These are phyloP conservation scores for Mycena floridula DNA, from an alignment of 768 basidiomycete genomes.

Conservation along the genomic window DNA sequence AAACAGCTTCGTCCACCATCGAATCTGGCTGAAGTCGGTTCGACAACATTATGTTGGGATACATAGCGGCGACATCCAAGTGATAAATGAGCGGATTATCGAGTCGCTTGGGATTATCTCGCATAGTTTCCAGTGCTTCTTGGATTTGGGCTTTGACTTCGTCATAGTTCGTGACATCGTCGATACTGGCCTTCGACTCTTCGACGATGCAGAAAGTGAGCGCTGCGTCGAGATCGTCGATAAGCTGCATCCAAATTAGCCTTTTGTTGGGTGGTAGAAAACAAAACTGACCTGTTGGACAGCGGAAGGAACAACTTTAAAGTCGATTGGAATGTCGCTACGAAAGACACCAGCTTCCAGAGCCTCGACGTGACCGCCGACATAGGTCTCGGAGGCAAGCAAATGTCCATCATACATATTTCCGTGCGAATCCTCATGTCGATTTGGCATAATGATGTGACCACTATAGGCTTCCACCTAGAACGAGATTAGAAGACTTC, in stretches of 20 bases:
- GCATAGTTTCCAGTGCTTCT: slow-evolving; percentile 76
- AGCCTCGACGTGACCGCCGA: slow-evolving; percentile 98
- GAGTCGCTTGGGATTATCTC: slow-evolving; percentile 81
- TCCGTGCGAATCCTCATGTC: slow-evolving; percentile 89
- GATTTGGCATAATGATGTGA: slow-evolving; percentile 95
- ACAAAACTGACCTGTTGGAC: slow-evolving; percentile 60
- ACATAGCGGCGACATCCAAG: slow-evolving; percentile 99
- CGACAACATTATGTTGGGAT: slow-evolving; percentile 99
- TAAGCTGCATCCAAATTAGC: slow-evolving; percentile 49
- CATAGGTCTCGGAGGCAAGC: slow-evolving; percentile 96
- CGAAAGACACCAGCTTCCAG: slow-evolving; percentile 97
- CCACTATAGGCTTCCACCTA: slow-evolving; percentile 95
- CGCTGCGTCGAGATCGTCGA: slow-evolving; percentile 90
- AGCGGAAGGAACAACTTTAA: slow-evolving; percentile 88
- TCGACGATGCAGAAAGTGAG: slow-evolving; percentile 83
- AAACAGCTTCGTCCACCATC: slow-evolving; percentile 92
- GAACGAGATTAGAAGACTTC: slow-evolving; percentile 2
- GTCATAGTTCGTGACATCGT: slow-evolving; percentile 90
- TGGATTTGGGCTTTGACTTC: slow-evolving; percentile 81
- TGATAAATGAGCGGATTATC: slow-evolving; percentile 98
- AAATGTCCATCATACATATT: slow-evolving; percentile 95
- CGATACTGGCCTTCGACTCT: slow-evolving; percentile 74
- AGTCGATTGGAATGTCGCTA: slow-evolving; percentile 90
- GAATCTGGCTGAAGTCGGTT: slow-evolving; percentile 98
- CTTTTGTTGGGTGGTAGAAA: not conserved